phyloP scores from a whole-genome alignment of 1,284 basidiomycete species.

The Sutorius eximius region DNA sequence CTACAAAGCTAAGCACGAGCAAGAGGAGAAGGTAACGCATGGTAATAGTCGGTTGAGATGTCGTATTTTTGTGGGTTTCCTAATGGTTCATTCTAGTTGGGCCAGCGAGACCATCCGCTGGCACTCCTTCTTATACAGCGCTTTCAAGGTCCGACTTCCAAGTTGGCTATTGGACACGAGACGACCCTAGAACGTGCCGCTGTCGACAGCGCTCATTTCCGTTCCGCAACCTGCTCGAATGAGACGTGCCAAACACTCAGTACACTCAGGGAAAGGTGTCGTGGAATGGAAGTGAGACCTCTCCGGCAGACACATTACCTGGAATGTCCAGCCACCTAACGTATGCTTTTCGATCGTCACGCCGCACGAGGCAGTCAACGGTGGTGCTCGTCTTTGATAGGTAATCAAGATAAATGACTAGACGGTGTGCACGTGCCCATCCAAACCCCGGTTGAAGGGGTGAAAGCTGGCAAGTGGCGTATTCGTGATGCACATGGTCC shows the following conservation, averaged over 20 bases:
- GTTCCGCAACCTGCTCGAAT: slow-evolving; percentile 9
- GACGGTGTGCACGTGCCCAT: neutral
- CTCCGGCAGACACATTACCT: slow-evolving; percentile 1
- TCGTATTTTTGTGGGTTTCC: slow-evolving; percentile 10
- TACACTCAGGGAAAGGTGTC: slow-evolving; percentile 1
- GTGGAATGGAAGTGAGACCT: slow-evolving; percentile 21
- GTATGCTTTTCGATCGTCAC: slow-evolving; percentile 14
- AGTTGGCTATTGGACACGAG: slow-evolving; percentile 20
- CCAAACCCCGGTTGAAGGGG: neutral
- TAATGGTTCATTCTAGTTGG: slow-evolving; percentile 35
- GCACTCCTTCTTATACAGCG: slow-evolving; percentile 24
- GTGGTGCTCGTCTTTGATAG: neutral
- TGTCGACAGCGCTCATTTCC: slow-evolving; percentile 24
- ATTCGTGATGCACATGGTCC: neutral
- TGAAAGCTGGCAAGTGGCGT: slow-evolving; percentile 1
- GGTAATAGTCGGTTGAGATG: neutral
- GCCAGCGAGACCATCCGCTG: slow-evolving; percentile 14
- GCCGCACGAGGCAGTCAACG: neutral
- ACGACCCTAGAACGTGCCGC: slow-evolving; percentile 29
- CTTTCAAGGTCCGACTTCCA: slow-evolving; percentile 27
- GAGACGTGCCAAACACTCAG: slow-evolving; percentile 1
- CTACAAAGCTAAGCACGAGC: slow-evolving; percentile 33
- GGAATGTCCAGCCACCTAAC: neutral
- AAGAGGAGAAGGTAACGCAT: slow-evolving; percentile 33
- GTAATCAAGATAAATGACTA: neutral